These are phyloP conservation scores for Neopestalotiopsis sp. DNA, from an alignment of 2,329 filamentous ascomycete species.

Conservation along the genomic window DNA sequence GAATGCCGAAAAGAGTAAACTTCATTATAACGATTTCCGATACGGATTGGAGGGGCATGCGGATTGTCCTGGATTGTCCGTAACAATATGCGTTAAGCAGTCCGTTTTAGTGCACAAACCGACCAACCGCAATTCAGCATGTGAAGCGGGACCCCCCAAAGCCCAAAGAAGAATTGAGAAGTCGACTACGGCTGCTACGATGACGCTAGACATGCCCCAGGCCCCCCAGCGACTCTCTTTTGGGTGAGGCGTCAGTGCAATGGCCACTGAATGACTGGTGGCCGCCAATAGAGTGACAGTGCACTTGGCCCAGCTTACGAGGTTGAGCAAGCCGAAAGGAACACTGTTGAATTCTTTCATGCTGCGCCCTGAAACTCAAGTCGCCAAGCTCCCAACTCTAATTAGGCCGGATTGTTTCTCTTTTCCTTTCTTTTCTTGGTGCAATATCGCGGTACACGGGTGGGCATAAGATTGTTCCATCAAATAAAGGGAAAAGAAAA, in stretches of 20 bases:
- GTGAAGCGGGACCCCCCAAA: neutral
- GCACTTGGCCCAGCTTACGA: neutral
- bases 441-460: neutral
- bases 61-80: neutral
- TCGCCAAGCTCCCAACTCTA: conserved; percentile 5
- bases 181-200: neutral
- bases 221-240: neutral
- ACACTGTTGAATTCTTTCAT: conserved; percentile 6
- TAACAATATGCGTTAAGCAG: neutral
- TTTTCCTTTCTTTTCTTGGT: neutral
- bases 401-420: neutral
- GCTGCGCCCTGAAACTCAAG: conserved; percentile 13
- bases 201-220: neutral
- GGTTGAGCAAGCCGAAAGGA: conserved; percentile 4
- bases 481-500: neutral
- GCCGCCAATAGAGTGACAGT: neutral
- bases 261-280: neutral
- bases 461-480: neutral
- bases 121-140: conserved; percentile 3
- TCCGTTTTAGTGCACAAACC: neutral
- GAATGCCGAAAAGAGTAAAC: neutral
- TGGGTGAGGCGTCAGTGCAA: neutral
- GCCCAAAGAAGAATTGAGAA: neutral
- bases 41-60: neutral
- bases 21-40: conserved; percentile 3